Conservation (phyloP, 176 grass and related monocot genomes). For the Poa annua region DNA sequence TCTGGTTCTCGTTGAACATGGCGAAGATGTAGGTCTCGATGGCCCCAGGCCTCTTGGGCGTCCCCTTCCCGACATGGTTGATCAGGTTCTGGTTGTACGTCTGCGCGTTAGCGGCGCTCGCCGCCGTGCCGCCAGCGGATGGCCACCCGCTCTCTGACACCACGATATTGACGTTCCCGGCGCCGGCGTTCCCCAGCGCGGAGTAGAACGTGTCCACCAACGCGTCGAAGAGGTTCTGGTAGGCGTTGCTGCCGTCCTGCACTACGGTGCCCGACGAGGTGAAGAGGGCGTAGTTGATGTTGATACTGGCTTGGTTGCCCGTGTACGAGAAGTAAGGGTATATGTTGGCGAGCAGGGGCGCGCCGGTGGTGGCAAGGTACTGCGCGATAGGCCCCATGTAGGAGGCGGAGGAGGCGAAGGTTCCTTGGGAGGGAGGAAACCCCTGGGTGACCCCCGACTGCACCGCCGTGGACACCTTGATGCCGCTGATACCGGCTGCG, state of each 20-base stretch:
- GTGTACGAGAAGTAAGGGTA: slow-evolving; percentile 51
- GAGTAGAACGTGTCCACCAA: not conserved
- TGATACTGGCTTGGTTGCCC: not conserved
- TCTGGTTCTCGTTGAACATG: not conserved
- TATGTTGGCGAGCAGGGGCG: slow-evolving; percentile 47
- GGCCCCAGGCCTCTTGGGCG: not conserved
- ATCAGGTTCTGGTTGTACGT: not conserved
- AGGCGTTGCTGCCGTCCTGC: not conserved
- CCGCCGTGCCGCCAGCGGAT: not conserved
- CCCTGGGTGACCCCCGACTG: not conserved
- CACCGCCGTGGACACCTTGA: slow-evolving; percentile 5
- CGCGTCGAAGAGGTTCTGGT: slow-evolving; percentile 23
- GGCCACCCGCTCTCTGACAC: slow-evolving; percentile 37
- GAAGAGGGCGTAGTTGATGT: slow-evolving; percentile 23
- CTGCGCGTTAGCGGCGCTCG: not conserved
- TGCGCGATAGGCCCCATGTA: slow-evolving; percentile 36
- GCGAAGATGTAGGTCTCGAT: slow-evolving; percentile 4
- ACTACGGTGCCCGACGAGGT: not conserved
- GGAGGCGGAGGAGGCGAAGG: slow-evolving; percentile 6
- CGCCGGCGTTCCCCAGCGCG: not conserved
- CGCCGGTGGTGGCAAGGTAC: slow-evolving; percentile 33
- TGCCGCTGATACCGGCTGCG: slow-evolving; percentile 27
- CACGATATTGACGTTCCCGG: not conserved
- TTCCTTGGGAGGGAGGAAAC: not conserved
- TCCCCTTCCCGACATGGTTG: not conserved